Evolutionary conservation across 352 stramenopile species (phyloP), one percentile per base, ranked within the genome.

Genomic region (Pythium aphanidermatum): DNA sequence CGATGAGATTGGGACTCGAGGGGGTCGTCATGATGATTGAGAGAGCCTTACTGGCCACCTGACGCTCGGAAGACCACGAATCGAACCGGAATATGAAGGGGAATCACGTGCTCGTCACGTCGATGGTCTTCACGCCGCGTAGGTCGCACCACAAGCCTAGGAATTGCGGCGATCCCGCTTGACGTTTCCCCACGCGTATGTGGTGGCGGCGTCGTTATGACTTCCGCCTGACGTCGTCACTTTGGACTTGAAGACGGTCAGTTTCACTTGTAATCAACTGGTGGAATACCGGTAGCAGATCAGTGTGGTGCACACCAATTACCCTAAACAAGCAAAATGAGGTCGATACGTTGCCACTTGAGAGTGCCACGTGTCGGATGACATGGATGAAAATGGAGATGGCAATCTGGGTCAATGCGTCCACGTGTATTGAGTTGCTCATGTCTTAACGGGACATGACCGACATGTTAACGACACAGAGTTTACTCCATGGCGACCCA

Each of bases 401-500:
- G n/a, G n/a, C n/a, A n/a, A n/a, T n/a, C n/a, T n/a, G n/a, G n/a
- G n/a, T n/a, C n/a, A n/a, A n/a, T n/a, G n/a, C n/a, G n/a, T n/a
- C n/a, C n/a, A n/a, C n/a, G n/a, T n/a, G n/a, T n/a, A n/a, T n/a
- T n/a, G n/a, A n/a, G 4, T 16, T 19, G 16, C 32, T 10, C 8
- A 38, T 8, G 32, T 14, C 8, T 1, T 10, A 2, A 20, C 12
- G 32, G 32, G 9, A 38, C 32, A 7, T 9, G 38, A 46, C 20
- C 35, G 4, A 46, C 16, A 46, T 32, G 23, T 32, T 5, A 16
- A 31, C 16, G 8, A 46, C 13, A 43, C 21, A n/a, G 3, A 6
- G 31, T 27, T 52, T 63, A 63, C 29, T 83, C 66, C 33, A 71
- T 45, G 23, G 14, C 36, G 52, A 86, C 68, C 52, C 78, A 83